Base-by-base conservation (phyloP, 1,139 yeast genomes). In the Kazachstania sp. region DNA sequence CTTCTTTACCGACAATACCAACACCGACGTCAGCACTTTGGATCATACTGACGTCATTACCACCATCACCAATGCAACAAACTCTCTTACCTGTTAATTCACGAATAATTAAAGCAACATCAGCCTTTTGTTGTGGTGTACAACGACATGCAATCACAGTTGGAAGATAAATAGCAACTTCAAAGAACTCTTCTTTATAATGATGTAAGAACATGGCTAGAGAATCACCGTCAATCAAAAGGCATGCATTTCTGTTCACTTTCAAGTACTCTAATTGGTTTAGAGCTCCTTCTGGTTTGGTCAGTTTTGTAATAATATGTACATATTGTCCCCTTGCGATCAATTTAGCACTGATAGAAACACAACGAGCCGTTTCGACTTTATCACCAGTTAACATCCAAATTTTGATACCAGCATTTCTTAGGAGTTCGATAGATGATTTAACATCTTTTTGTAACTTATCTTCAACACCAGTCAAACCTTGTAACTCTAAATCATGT, bases 321-420 rank as follows among this genome's bases (percentile, higher is more conserved):
- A 94, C 88, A 59, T 83, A 85, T 65, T 92, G 98, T 5, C 98
- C 97, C 52, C 97, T 78, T 3, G 95, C 77, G 40, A 94, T 92
- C 48, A 94, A 77, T 60, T 90, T 82, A 20, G 97, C 94, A 64
- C 95, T 86, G 16, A 94, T 86, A 23, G 97, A 88, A 35, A 94
- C 97, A 74, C 98, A 92, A 52, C 87, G 79, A 1, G 98, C 98
- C 0, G 99, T 94, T 67, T 94, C 99, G 8, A 92, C 97, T 65
- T 94, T 94, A 64, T 94, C 99, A 54, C 99, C 99, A 0, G 99
- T 94, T 45, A 94, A 72, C 98, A 94, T 94, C 99, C 99, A 94
- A 45, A 94, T 92, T 60, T 87, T 87, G 49, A 94, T 81, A 2
- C 98, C 98, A 0, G 98, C 99, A 68, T 94, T 92, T 57, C 98